Conservation (phyloP, 768 basidiomycete species). For the Auricularia sp. region DNA sequence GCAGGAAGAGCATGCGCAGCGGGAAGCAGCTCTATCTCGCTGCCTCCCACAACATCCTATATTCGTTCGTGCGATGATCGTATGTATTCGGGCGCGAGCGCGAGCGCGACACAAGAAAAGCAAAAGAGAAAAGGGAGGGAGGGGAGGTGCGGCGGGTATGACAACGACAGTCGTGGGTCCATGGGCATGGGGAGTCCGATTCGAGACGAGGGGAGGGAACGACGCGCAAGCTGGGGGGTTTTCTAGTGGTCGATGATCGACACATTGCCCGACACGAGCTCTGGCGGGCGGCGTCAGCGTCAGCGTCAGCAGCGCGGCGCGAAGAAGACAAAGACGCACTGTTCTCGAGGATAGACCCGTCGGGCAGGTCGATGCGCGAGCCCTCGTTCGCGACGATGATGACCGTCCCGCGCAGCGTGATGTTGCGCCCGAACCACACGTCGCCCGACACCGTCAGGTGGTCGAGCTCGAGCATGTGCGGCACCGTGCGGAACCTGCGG, state of each 20-base stretch:
- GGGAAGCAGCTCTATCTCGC: no score
- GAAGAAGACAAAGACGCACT: slow-evolving; percentile 24
- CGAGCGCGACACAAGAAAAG: no score
- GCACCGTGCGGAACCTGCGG: slow-evolving; percentile 85
- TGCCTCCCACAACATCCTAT: no score
- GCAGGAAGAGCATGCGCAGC: no score
- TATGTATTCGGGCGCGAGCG: no score
- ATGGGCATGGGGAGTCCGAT: no score
- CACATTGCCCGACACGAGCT: slow-evolving; percentile 74
- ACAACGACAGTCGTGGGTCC: no score
- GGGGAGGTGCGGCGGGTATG: no score
- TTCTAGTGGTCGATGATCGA: slow-evolving; percentile 54
- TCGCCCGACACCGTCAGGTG: slow-evolving; percentile 91
- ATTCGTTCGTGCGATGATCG: no score
- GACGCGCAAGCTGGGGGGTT: not conserved
- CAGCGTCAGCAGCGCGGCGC: slow-evolving; percentile 9
- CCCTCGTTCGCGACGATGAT: slow-evolving; percentile 82
- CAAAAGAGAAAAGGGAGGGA: no score
- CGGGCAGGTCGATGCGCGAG: slow-evolving; percentile 72
- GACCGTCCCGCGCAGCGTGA: slow-evolving; percentile 81
- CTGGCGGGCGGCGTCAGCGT: slow-evolving; percentile 17
- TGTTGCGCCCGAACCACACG: slow-evolving; percentile 80
- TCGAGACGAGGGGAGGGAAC: not conserved
- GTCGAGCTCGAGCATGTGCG: slow-evolving; percentile 81
- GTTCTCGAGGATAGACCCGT: slow-evolving; percentile 72